A percentile compares a stretch with the other conserved stretches of the same genome.
phyloP scores from a whole-genome alignment of 495 filamentous ascomycete genomes.

The Glutinoglossum americanum region DNA sequence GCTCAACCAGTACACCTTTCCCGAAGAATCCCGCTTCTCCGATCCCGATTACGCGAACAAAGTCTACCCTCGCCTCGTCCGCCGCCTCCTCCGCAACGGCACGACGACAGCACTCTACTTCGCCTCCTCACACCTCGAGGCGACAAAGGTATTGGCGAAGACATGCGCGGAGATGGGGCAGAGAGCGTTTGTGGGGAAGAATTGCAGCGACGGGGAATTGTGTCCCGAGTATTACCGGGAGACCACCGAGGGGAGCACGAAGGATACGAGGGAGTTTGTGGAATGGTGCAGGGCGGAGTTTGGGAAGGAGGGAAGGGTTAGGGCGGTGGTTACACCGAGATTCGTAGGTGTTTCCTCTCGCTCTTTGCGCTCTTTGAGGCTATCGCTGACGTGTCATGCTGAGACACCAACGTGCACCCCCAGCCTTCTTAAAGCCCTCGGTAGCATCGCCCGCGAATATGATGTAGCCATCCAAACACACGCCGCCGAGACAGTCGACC shows the following conservation, averaged over 20 bases:
- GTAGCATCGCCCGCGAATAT: conserved; percentile 25
- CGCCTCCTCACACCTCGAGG: conserved; percentile 33
- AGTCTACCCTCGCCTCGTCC: conserved; percentile 31
- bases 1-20: conserved; percentile 38
- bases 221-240: conserved; percentile 37
- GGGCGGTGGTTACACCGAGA: conserved; percentile 37
- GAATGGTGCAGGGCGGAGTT: conserved; percentile 22
- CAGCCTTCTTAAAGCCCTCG: conserved; percentile 29
- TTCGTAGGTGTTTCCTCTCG: conserved; percentile 28
- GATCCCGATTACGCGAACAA: conserved; percentile 29
- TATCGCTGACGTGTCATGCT: background rate
- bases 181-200: conserved; percentile 43
- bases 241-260: conserved; percentile 24
- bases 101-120: conserved; percentile 48
- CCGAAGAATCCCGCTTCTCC: conserved; percentile 34
- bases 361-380: background rate
- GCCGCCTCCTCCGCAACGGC: conserved; percentile 36
- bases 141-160: conserved; percentile 36
- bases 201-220: conserved; percentile 40
- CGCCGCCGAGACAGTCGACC: conserved; percentile 19
- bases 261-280: conserved; percentile 31
- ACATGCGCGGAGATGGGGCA: conserved; percentile 34
- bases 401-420: conserved; percentile 23
- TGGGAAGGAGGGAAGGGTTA: conserved; percentile 24
- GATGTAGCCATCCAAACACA: conserved; percentile 41